Evolutionary conservation across 768 basidiomycete species (phyloP).

Genomic region (Lactifluus pinguis): DNA sequence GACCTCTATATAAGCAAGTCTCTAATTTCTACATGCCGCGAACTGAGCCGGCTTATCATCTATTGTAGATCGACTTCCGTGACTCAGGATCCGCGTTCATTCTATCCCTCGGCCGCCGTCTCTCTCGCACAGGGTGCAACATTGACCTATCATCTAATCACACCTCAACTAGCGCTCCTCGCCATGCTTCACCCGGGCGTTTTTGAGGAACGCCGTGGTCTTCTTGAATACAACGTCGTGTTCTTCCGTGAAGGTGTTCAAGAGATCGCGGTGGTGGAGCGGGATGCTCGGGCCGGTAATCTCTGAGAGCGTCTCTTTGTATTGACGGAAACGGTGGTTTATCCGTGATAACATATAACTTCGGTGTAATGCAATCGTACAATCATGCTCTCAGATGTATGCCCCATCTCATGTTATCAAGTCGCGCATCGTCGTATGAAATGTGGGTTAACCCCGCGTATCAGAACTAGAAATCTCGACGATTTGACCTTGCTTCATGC

Average conservation of each 20-base stretch:
- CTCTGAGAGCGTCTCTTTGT: neutral
- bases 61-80: slow-evolving; percentile 6
- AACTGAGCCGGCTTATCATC: slow-evolving; percentile 1
- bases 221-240: slow-evolving; percentile 82
- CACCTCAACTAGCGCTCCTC: slow-evolving; percentile 58
- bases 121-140: slow-evolving; percentile 60
- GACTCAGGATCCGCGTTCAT: slow-evolving; percentile 32
- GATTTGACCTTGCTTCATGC: too few species aligned
- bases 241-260: slow-evolving; percentile 77
- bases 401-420: neutral
- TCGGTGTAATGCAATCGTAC: neutral
- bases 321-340: neutral
- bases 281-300: slow-evolving; percentile 32
- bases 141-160: slow-evolving; percentile 78
- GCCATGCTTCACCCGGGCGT: slow-evolving; percentile 66
- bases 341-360: neutral
- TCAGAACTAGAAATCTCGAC: too few species aligned
- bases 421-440: neutral
- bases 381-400: neutral
- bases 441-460: neutral
- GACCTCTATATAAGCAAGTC: slow-evolving; percentile 71
- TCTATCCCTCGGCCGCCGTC: slow-evolving; percentile 63
- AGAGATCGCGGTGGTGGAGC: slow-evolving; percentile 73
- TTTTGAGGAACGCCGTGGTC: slow-evolving; percentile 61
- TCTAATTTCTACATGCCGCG: neutral